Base-by-base conservation (phyloP, 1,284 basidiomycete species). In the Cutaneotrichosporon mucoides region DNA sequence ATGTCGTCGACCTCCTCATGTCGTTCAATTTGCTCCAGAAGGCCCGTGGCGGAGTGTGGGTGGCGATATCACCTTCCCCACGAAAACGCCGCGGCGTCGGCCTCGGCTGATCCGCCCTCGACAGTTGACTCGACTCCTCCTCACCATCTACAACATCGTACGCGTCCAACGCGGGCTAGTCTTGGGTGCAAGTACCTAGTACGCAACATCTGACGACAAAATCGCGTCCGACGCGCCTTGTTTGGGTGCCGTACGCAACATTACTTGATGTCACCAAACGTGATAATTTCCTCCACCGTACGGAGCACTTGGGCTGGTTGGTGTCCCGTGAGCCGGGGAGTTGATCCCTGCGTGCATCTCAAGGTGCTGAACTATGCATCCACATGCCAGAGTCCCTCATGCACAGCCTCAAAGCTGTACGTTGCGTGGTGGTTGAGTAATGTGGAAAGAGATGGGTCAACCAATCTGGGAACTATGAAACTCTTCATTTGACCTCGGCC, bases 191-290 rank as follows among this genome's bases (percentile, higher is more conserved):
- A 45, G 43, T 15, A 54, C 42, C 53, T 54, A 44, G 13, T 45
- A 6, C 44, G 42, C 53, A 24, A 38, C 36, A 24, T 54, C 34
- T 54, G 15, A 15, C 35, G 3, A n/a, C 43, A 33, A 44, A 54
- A 35, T 54, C 53, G 53, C 53, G 53, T 54, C 53, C 42, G 42
- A 46, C 53, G 53, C 44, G 53, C 46, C 35, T 16, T 54, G 53
- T 15, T 5, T 38, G 35, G 7, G 13, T 12, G 36, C 35, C 40
- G 53, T 46, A 54, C 43, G 36, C 34, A 35, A 54, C 53, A 54
- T 54, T 54, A 46, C 53, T 9, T 16, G 35, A 36, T 6, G 9
- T n/a, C 24, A 37, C n/a, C 16, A 11, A 38, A 36, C 24, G 38
- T 38, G 49, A 5, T 10, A 11, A 12, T 10, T 41, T 41, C 33